Evolutionary conservation across 1,284 basidiomycete species (phyloP), one percentile per base, ranked within the genome.

Genomic region (Ceratobasidium sp.): DNA sequence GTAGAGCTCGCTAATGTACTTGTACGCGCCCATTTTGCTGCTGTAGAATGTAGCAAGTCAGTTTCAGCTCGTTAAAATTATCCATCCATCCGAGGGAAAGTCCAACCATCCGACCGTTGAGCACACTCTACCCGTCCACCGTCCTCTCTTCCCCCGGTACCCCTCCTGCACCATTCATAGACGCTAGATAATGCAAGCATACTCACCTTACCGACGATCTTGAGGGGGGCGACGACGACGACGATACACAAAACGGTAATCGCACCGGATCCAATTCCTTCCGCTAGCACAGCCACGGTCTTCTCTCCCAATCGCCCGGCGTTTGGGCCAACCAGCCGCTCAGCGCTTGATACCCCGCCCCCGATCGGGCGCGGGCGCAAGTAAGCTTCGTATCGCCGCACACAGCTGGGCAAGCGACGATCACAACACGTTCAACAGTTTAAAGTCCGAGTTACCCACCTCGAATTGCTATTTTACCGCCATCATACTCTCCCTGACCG

Each of bases 1-100:
- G 87, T 93, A 92, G 73, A 98, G 85, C 85, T 98, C 96, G 77
- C 92, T 89, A 78, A 98, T 90, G 82, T 99, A 98, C 83, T 96
- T 97, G 91, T 96, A 96, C 79, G 94, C 81, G 79, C 81, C 81
- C 81, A 78, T 69, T n/a, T 34, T 65, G 49, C 58, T 58, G 56
- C 56, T 50, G 31, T 25, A 62, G 31, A 42, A 45, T 29, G 45
- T 49, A 10, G 29, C 13, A 45, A 20, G 45, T 62, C 32, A 62
- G 58, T 27, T 50, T 62, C 17, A 49, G n/a, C 27, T 40, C 53
- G 35, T 55, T 40, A 43, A 25, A 17, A 29, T 35, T 22, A 42
- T 56, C 54, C 54, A 56, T 56, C 54, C 54, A 42, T 22, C 34
- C 40, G 1, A 29, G 45, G 4, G 12, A 32, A 4, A 62, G 49